A percentile compares a stretch with the other conserved stretches of the same genome.
Conservation (phyloP, 1,139 yeast species). For the Suhomyces kunorum region DNA sequence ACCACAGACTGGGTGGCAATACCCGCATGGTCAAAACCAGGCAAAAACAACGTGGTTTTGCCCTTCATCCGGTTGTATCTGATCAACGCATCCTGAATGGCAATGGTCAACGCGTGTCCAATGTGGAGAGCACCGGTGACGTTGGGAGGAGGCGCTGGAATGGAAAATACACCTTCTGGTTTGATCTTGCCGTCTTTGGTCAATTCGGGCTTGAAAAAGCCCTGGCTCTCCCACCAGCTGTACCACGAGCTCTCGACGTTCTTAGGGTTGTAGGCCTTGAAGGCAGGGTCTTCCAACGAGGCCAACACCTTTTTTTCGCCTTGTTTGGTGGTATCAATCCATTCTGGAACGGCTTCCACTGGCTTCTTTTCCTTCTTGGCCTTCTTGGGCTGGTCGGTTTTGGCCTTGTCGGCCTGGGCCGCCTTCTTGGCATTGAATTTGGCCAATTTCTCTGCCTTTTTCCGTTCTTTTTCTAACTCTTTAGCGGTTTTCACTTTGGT, state of each 20-base stretch:
- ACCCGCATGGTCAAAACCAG: constrained; percentile 99
- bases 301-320: constrained; percentile 90
- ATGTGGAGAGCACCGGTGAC: constrained; percentile 98
- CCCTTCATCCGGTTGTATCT: constrained; percentile 98
- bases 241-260: constrained; percentile 98
- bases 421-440: constrained; percentile 93
- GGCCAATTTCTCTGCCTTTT: constrained; percentile 95
- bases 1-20: constrained; percentile 98
- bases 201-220: constrained; percentile 85
- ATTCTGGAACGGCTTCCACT: constrained; percentile 76
- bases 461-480: constrained; percentile 87
- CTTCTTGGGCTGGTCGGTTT: constrained; percentile 47
- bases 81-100: constrained; percentile 90
- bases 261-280: constrained; percentile 90
- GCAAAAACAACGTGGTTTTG: constrained; percentile 86
- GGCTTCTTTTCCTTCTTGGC: constrained; percentile 71
- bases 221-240: constrained; percentile 93
- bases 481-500: constrained; percentile 59
- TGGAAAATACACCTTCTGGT: constrained; percentile 81
- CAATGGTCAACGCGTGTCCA: constrained; percentile 95
- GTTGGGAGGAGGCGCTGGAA: constrained; percentile 99
- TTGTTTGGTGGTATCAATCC: constrained; percentile 74
- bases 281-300: constrained; percentile 86
- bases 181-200: constrained; percentile 71
- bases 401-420: constrained; percentile 30